Base-by-base conservation (phyloP, 1,284 basidiomycete species). In the Pseudozyma tsukubaensis region DNA sequence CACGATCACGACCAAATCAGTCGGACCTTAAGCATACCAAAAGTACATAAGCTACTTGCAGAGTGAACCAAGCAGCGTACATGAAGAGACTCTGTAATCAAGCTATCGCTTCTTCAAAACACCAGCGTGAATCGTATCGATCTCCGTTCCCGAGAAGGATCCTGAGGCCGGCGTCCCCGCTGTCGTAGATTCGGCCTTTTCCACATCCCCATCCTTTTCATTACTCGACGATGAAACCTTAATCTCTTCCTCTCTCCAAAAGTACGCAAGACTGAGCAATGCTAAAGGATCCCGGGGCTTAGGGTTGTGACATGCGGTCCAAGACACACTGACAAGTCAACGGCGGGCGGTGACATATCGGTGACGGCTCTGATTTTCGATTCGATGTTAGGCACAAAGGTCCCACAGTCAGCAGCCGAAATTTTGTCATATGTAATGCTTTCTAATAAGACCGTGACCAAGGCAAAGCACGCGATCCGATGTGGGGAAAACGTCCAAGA, bases 381-480 rank as follows among this genome's bases (percentile, higher is more conserved):
- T 29, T 29, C 6, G 24, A 29, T 29, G 24, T 29, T 29, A 29
- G 24, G 24, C 37, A 39, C 37, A 39, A 39, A 39, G 16, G 37
- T 39, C 37, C 37, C 12, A 39, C 11, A n/a, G 16, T 9, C 37
- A n/a, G 37, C 11, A 39, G 8, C 11, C 6, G 3, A 29, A 29
- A 29, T 3, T 6, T 6, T 29, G 3, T 29, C 10, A 12, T 8
- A 4, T 8, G 63, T 67, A 53, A 67, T 11, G 64, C 58, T 67
- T 60, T 60, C 37, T 52, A 45, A 59, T 18, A n/a, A 12, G 52
- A 42, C 12, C 14, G 52, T 35, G 39, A 21, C 1, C 11, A 5
- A 50, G 12, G 18, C 39, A 18, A 62, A 69, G 66, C 66, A 69
- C 66, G 66, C 56, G 66, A 69, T 67, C 39, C 32, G n/a, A 35